Base-by-base conservation (phyloP, 257 asterid genomes). In the Jaltomata sinuosa region DNA sequence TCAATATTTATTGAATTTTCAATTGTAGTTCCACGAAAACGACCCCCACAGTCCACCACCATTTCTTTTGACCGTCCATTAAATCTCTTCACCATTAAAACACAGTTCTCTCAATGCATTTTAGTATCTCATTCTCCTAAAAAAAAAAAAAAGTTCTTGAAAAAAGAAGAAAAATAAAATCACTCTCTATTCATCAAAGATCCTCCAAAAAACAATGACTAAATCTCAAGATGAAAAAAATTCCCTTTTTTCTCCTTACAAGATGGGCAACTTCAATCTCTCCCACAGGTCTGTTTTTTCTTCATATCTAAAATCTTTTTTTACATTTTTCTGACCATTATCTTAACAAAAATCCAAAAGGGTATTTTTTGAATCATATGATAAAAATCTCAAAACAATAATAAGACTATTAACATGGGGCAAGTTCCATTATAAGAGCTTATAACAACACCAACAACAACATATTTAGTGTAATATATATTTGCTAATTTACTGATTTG, bases 241-340 rank as follows among this genome's bases (percentile, higher is more conserved):
- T 47, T 10, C 92, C 92, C 98, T 96, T 55, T 94, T 96, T 84
- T 91, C 99, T 38, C 97, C 98, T n/a, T 96, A 87, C 94, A 88
- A 90, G 90, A 89, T 96, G 97, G 97, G 94, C 55, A 91, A 86
- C 25, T 90, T 92, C 89, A 52, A 90, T 74, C 98, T 96, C 16
- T 94, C 98, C 47, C 99, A 96, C 97, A 92, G 99, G 99, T 89
- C 34, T 2, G 84, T 84, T 25, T 52, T 49, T 5, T 9, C 22
- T 40, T 55, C 81, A 47, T 1, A 22, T 9, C 19, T 52, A 16
- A 52, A 42, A n/a, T n/a, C n/a, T n/a, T n/a, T n/a, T n/a, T n/a
- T n/a, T n/a, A n/a, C n/a, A n/a, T n/a, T n/a, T n/a, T n/a, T n/a
- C n/a, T n/a, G n/a, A n/a, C n/a, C n/a, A n/a, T n/a, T n/a, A n/a